A percentile compares a stretch with the other conserved stretches of the same genome.
These are phyloP conservation scores for Ascochyta fabae DNA, from an alignment of 2,329 filamentous ascomycete species.

Conservation along the genomic window DNA sequence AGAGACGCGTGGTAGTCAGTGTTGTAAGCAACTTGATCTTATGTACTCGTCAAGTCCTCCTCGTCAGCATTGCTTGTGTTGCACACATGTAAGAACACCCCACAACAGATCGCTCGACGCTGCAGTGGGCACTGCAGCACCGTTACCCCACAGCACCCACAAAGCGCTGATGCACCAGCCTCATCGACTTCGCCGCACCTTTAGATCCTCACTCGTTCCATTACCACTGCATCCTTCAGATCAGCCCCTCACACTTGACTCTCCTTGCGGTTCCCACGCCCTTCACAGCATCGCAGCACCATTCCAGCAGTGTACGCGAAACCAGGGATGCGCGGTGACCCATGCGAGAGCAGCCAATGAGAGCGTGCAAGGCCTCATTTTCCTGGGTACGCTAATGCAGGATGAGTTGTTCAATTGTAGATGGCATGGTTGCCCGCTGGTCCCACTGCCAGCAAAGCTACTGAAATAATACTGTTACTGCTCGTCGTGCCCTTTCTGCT, in stretches of 20 bases:
- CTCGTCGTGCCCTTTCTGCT: slow-evolving; percentile 9
- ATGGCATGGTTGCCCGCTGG: slow-evolving; percentile 33
- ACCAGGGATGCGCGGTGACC: slow-evolving; percentile 18
- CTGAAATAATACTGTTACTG: slow-evolving; percentile 37
- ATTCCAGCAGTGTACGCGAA: slow-evolving; percentile 13
- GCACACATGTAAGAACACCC: background rate
- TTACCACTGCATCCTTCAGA: background rate
- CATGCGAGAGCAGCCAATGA: slow-evolving; percentile 30
- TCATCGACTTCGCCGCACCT: background rate
- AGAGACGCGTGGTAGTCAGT: too few species aligned
- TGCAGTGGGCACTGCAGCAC: slow-evolving; percentile 5
- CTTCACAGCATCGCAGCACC: background rate
- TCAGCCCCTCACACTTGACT: background rate
- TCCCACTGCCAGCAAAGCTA: slow-evolving; percentile 32
- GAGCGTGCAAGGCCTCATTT: slow-evolving; percentile 19
- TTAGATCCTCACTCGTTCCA: background rate
- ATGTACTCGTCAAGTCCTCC: too few species aligned
- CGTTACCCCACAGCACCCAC: slow-evolving; percentile 13
- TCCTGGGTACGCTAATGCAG: slow-evolving; percentile 47
- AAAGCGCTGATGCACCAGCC: slow-evolving; percentile 16
- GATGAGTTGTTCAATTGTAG: slow-evolving; percentile 48
- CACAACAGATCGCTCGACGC: background rate
- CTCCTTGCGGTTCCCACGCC: background rate
- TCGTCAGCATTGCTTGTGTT: too few species aligned
- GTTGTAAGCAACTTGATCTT: too few species aligned